Evolutionary conservation across 169 alveolate genomes (phyloP).

Genomic region (Cystoisospora suis): DNA sequence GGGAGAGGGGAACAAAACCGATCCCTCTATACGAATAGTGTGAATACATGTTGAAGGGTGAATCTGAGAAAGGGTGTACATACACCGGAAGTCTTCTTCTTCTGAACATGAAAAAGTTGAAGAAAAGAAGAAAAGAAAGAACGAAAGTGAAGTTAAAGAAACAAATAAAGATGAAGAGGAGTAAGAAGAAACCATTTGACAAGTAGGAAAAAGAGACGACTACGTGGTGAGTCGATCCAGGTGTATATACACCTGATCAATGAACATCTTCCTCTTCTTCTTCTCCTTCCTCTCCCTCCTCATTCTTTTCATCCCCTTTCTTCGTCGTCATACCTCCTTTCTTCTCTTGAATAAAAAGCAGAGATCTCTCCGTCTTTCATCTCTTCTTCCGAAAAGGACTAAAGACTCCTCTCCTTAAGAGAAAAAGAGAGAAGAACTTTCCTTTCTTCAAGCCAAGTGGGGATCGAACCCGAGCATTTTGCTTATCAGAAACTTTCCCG

Average conservation of each 20-base stretch:
- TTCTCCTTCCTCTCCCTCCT: not conserved
- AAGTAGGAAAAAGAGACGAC: not conserved
- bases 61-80: not conserved
- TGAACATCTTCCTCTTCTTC: not conserved
- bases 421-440: too few relatives aligned
- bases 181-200: not conserved
- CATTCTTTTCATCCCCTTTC: not conserved
- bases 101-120: not conserved
- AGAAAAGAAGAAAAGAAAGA: not conserved
- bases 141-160: not conserved
- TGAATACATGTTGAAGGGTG: not conserved
- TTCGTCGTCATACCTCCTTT: not conserved
- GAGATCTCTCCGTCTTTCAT: not conserved
- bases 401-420: too few relatives aligned
- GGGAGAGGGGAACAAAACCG: not conserved
- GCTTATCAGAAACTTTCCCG: too few relatives aligned
- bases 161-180: not conserved
- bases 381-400: too few relatives aligned
- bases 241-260: not conserved
- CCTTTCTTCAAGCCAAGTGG: too few relatives aligned
- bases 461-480: too few relatives aligned
- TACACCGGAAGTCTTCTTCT: not conserved
- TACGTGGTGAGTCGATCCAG: not conserved
- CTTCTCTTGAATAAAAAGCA: not conserved
- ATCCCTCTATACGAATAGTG: not conserved